Evolutionary conservation across 2,329 filamentous ascomycete species (phyloP), one percentile per base, ranked within the genome.

Genomic region (Botryotinia narcissicola): DNA sequence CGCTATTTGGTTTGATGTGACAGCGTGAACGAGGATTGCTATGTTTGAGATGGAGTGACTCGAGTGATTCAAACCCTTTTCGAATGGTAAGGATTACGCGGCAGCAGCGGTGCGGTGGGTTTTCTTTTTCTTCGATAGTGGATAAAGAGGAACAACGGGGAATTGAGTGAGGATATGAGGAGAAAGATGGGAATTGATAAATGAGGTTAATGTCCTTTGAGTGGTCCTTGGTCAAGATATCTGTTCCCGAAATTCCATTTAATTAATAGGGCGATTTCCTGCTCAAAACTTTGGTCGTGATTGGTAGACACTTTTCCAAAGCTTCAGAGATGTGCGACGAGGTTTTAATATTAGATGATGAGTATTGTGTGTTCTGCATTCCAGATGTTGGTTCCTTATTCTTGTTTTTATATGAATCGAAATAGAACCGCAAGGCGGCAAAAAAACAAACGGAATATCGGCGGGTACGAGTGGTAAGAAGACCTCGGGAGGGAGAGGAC

Each of bases 41-140:
- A 20, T 51, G 46, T 67, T 67, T 54, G 64, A 54, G 64, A 64
- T 64, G 59, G 59, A 61, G 29, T 40, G 57, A 59, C 48, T 67
- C 18, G 62, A 63, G 40, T 64, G n/a, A 44, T 29, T 67, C 46
- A 51, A 29, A 54, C 32, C 46, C 64, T 68, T 40, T 67, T 54
- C 46, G 35, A 40, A 68, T n/a, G 29, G 25, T 29, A 68, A 54
- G 48, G 64, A 35, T 68, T 40, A 68, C 64, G 64, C 64, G 64
- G 64, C 64, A 68, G 46, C 46, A 40, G 46, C 46, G 64, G 46
- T 20, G 46, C 37, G 37, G 64, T 68, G 64, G 64, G 3, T 54
- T 48, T 16, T 22, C 46, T 54, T 63, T 54, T 54, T 37, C 25
- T 54, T 18, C 20, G 35, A 42, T 57, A 57, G 66, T 68, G 66